Percentiles rank a stretch among this genome's conserved stretches.
Evolutionary conservation across 345 rosid species (phyloP).

Genomic region (Lagerstroemia speciosa): DNA sequence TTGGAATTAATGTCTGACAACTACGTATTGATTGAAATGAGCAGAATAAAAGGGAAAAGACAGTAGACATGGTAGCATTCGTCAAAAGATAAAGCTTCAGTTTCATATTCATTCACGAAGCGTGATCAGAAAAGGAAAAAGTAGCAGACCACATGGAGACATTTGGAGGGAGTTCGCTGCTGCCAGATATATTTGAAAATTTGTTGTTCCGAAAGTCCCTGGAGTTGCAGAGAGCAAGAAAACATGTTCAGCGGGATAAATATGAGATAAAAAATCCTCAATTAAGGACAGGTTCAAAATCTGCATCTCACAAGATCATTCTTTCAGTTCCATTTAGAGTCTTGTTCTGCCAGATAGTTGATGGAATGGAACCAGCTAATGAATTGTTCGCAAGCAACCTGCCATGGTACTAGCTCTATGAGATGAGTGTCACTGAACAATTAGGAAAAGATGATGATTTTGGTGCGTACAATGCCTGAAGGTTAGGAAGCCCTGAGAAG

Average conservation of each 20-base stretch:
- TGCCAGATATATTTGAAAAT: slow-evolving; percentile 49
- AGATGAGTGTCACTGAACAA: neutral
- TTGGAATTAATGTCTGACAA: neutral
- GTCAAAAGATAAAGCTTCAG: neutral
- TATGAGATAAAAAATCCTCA: neutral
- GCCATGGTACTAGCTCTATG: slow-evolving; percentile 8
- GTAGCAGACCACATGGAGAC: slow-evolving; percentile 69
- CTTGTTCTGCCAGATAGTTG: slow-evolving; percentile 65
- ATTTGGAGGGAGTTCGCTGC: slow-evolving; percentile 52
- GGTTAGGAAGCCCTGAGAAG: slow-evolving; percentile 55
- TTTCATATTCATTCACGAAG: neutral
- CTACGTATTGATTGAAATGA: neutral
- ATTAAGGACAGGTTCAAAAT: neutral
- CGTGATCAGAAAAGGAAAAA: slow-evolving; percentile 8
- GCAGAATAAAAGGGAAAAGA: neutral
- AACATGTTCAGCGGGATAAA: neutral
- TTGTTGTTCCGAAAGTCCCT: slow-evolving; percentile 78
- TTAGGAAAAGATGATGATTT: neutral
- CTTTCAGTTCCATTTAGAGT: slow-evolving; percentile 38
- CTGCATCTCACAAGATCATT: slow-evolving; percentile 53
- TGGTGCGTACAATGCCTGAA: slow-evolving; percentile 64
- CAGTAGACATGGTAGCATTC: neutral
- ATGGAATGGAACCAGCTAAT: slow-evolving; percentile 57
- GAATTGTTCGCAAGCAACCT: slow-evolving; percentile 79
- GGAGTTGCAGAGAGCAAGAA: slow-evolving; percentile 6